These are phyloP conservation scores for Thinopyrum elongatum DNA, from an alignment of 176 grass and related monocot genomes.

Conservation along the genomic window DNA sequence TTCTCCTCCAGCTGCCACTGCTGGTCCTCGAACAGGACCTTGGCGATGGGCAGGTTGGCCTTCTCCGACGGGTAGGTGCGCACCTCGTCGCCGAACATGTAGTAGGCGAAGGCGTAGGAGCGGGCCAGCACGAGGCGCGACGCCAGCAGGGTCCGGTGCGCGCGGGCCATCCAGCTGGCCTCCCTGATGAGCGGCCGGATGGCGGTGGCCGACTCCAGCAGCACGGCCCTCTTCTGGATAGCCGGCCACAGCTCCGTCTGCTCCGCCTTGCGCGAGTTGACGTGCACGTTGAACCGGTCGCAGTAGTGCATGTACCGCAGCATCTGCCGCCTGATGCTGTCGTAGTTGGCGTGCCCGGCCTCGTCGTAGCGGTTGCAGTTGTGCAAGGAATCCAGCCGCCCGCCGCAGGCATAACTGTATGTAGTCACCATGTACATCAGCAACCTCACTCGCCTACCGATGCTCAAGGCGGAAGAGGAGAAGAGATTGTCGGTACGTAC, in stretches of 20 bases:
- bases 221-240: background rate
- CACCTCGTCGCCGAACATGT: conserved; percentile 45
- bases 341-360: background rate
- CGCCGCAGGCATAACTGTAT: background rate
- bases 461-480: background rate
- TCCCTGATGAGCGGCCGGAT: background rate
- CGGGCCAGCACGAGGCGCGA: conserved; percentile 20
- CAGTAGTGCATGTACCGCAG: conserved; percentile 32
- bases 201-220: background rate
- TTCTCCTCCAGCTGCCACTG: conserved; percentile 41
- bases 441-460: too few species aligned
- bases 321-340: background rate
- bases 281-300: conserved; percentile 28
- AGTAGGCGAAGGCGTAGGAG: conserved; percentile 50
- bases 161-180: conserved; percentile 19
- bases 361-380: conserved; percentile 38
- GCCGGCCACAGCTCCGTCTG: background rate
- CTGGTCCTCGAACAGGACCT: conserved; percentile 45
- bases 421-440: background rate
- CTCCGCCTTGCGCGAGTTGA: conserved; percentile 21
- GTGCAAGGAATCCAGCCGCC: background rate
- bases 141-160: background rate
- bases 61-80: background rate
- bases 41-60: conserved; percentile 7
- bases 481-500: background rate